Evolutionary conservation across 2,329 filamentous ascomycete species (phyloP).

Genomic region (Plectosphaerella cucumerina): DNA sequence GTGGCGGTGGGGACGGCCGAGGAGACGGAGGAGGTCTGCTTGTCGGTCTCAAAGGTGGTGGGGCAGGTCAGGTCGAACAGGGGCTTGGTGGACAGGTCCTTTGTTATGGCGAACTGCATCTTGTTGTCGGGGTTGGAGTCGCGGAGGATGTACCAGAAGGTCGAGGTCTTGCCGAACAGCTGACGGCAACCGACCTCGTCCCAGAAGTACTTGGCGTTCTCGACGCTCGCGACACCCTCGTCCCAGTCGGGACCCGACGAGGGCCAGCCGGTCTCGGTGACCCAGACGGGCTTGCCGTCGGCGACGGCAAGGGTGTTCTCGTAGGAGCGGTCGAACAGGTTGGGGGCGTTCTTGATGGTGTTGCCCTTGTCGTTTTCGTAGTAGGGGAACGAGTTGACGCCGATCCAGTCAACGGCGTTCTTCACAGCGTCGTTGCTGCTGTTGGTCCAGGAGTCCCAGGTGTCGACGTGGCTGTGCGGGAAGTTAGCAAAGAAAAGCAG

Average conservation of each 20-base stretch:
- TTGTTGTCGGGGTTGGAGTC: constrained; percentile 58
- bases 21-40: constrained; percentile 16
- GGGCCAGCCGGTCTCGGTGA: constrained; percentile 66
- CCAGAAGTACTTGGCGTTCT: constrained; percentile 64
- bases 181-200: constrained; percentile 54
- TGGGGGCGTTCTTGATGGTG: constrained; percentile 48
- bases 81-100: constrained; percentile 46
- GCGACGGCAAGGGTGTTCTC: constrained; percentile 39
- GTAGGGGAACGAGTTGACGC: constrained; percentile 64
- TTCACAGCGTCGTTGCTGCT: constrained; percentile 55
- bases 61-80: constrained; percentile 52
- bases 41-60: constrained; percentile 31
- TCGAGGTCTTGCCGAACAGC: constrained; percentile 50
- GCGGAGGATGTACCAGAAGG: constrained; percentile 59
- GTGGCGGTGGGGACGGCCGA: constrained; percentile 12
- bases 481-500: neutral
- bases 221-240: constrained; percentile 47
- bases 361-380: constrained; percentile 56
- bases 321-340: constrained; percentile 50
- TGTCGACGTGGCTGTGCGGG: constrained; percentile 56
- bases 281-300: constrained; percentile 51
- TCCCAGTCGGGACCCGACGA: constrained; percentile 48
- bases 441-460: constrained; percentile 61
- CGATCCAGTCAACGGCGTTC: constrained; percentile 59
- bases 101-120: constrained; percentile 54